A percentile compares a stretch with the other conserved stretches of the same genome.
Conservation (phyloP, 208 protist genomes). For the Crithidia bombi region DNA sequence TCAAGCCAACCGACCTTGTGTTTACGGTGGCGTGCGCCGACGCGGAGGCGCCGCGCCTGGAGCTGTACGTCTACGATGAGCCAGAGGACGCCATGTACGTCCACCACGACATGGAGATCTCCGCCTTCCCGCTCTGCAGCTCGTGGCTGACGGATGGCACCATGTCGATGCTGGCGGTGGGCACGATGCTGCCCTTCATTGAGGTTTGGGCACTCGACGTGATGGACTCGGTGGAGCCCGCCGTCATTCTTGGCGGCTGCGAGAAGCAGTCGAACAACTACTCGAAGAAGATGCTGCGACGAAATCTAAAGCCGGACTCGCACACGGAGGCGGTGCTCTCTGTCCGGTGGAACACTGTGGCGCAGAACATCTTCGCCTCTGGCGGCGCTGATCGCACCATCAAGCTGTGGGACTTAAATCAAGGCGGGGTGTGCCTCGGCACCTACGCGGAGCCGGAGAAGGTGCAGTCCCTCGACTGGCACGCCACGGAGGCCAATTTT, state of each 20-base stretch:
- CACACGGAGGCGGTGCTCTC: constrained; percentile 96
- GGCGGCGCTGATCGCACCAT: constrained; percentile 96
- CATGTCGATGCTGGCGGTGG: constrained; percentile 95
- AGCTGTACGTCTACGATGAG: constrained; percentile 97
- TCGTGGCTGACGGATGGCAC: constrained; percentile 93
- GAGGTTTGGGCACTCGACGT: constrained; percentile 98
- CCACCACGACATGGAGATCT: constrained; percentile 97
- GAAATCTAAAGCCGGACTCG: constrained; percentile 63
- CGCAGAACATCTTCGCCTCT: constrained; percentile 93
- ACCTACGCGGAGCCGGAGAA: constrained; percentile 94
- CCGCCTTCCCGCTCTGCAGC: constrained; percentile 94
- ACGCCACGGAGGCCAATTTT: constrained; percentile 80
- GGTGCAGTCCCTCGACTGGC: constrained; percentile 92
- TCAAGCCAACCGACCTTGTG: constrained; percentile 93
- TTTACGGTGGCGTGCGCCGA: constrained; percentile 73
- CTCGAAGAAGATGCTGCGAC: constrained; percentile 60
- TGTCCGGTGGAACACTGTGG: constrained; percentile 93
- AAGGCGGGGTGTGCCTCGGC: constrained; percentile 73
- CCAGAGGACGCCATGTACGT: constrained; percentile 95
- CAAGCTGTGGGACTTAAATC: constrained; percentile 96
- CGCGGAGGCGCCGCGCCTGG: constrained; percentile 78
- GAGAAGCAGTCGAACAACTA: constrained; percentile 77
- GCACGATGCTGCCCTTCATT: constrained; percentile 97
- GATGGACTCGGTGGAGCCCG: constrained; percentile 95
- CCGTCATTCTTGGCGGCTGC: constrained; percentile 89